Conservation (phyloP, 805 yeast genomes). For the Lachancea fermentati region DNA sequence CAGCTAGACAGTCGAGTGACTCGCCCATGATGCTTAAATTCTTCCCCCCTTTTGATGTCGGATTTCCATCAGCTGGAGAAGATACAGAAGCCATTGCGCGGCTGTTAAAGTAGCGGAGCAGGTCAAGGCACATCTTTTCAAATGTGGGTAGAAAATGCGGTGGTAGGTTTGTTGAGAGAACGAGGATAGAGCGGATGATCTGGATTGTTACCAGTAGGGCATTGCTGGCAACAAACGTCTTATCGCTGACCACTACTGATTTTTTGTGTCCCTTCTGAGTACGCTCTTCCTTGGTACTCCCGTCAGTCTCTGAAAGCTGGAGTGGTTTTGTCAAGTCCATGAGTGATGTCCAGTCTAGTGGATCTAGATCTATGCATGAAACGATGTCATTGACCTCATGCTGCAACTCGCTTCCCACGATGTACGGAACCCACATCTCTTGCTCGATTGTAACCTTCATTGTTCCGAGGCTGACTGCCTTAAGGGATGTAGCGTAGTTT, state of each 20-base stretch:
- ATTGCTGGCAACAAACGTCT: constrained; percentile 54
- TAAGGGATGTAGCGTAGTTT: constrained; percentile 51
- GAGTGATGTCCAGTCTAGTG: constrained; percentile 42
- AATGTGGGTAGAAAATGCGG: constrained; percentile 30
- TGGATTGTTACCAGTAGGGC: constrained; percentile 38
- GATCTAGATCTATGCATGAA: constrained; percentile 42
- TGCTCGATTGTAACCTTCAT: constrained; percentile 49
- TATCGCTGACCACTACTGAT: constrained; percentile 45
- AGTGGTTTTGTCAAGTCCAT: constrained; percentile 15
- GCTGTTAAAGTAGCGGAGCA: constrained; percentile 47
- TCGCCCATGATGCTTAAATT: constrained; percentile 40
- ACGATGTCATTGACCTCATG: constrained; percentile 44
- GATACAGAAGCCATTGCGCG: constrained; percentile 32
- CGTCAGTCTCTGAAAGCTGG: not conserved
- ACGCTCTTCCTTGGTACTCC: constrained; percentile 5
- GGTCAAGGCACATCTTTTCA: constrained; percentile 40
- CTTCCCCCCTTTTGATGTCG: constrained; percentile 25
- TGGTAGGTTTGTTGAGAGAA: constrained; percentile 54
- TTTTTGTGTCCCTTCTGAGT: constrained; percentile 31
- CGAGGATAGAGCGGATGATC: constrained; percentile 47
- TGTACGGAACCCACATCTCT: constrained; percentile 77
- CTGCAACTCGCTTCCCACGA: constrained; percentile 47
- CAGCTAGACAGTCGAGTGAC: constrained; percentile 37
- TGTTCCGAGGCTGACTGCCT: constrained; percentile 42
- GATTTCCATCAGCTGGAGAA: constrained; percentile 17